phyloP scores from a whole-genome alignment of 1,139 yeast genomes.

The Kodamaea suecica region DNA sequence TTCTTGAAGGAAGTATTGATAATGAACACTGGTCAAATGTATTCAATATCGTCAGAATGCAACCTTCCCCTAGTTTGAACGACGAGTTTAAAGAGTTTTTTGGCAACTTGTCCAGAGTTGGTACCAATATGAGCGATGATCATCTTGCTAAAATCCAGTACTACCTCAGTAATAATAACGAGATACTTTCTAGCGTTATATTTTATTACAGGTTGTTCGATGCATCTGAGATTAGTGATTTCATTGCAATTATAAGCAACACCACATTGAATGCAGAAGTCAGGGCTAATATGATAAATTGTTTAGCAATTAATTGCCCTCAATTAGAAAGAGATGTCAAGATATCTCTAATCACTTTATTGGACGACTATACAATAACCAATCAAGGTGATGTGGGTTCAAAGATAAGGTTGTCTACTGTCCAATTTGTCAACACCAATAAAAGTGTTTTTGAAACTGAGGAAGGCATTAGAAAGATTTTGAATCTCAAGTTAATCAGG shows the following conservation, averaged over 20 bases:
- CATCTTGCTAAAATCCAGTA: constrained; percentile 23
- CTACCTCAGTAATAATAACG: constrained; percentile 29
- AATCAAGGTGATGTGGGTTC: constrained; percentile 82
- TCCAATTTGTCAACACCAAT: constrained; percentile 37
- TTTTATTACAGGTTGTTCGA: constrained; percentile 22
- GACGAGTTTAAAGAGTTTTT: constrained; percentile 26
- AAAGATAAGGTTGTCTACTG: constrained; percentile 54
- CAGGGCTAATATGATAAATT: constrained; percentile 23
- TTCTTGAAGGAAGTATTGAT: constrained; percentile 2
- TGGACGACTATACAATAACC: constrained; percentile 66
- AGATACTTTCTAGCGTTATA: constrained; percentile 30
- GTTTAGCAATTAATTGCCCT: constrained; percentile 11
- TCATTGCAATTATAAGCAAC: constrained; percentile 20
- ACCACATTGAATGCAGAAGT: constrained; percentile 24
- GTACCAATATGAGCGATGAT: constrained; percentile 15
- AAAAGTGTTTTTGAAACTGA: constrained; percentile 3
- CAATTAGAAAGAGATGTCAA: neutral
- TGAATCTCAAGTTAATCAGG: constrained; percentile 39
- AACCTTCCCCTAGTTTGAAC: constrained; percentile 13
- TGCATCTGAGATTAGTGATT: constrained; percentile 7
- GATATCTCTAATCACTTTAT: constrained; percentile 15
- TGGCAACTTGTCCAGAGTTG: constrained; percentile 8
- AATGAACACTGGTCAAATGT: constrained; percentile 18
- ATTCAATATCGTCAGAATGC: constrained; percentile 18
- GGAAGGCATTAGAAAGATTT: neutral